Base-by-base conservation (phyloP, 106 monocot genomes). In the Cymbidium sinense region DNA sequence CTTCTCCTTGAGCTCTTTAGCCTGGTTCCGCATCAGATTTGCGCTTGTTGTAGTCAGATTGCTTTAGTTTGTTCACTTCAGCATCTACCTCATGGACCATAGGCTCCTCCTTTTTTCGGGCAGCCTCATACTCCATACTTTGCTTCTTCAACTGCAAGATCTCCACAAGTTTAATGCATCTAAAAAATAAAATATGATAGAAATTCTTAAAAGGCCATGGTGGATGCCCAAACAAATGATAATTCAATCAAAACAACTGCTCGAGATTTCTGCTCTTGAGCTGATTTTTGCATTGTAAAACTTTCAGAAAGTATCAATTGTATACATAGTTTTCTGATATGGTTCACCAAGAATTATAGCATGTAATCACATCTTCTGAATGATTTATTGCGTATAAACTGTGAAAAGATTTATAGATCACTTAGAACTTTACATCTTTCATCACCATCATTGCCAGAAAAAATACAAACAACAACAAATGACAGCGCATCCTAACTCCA, bases 51-150 rank as follows among this genome's bases (percentile, higher is more conserved):
- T 83, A 88, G 70, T 82, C 25, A 5, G 72, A 83, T 34, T 88
- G 86, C 73, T 81, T 80, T 43, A 93, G 74, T 25, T 85, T 84
- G 62, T 81, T 93, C 64, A 96, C 88, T 80, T 96, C 96, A 0
- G 77, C n/a, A 3, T 96, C 86, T 44, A 30, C 67, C 91, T 88
- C 77, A 43, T n/a, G n/a, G n/a, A n/a, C n/a, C n/a, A n/a, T n/a
- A n/a, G n/a, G n/a, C n/a, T n/a, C n/a, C n/a, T 96, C 93, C 86
- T 79, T 80, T 73, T 88, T 79, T 4, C 80, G n/a, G n/a, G n/a
- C n/a, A n/a, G 73, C 70, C 65, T 93, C 91, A 81, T 83, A 80
- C 11, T 91, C 88, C 77, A 74, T 51, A 58, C 87, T 85, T 31
- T 82, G 78, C 76, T 76, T 88, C 64, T 90, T 86, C 25, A 88